Percentiles rank a stretch among this genome's conserved stretches.
Conservation (phyloP, 169 alveolate genomes). For the Eimeria necatrix region DNA sequence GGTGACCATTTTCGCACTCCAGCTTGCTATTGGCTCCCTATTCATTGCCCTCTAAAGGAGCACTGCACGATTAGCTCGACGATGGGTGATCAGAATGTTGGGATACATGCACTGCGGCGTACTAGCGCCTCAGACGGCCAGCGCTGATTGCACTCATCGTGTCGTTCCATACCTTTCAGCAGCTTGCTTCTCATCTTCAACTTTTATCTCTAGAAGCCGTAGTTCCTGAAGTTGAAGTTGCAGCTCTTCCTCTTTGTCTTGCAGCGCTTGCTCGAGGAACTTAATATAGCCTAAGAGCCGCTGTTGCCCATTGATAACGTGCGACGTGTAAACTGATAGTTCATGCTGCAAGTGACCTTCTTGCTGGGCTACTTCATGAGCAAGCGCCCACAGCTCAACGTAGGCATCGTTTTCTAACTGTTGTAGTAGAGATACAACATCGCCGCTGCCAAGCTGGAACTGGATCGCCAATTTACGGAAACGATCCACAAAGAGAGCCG, state of each 20-base stretch:
- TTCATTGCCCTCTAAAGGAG: not conserved
- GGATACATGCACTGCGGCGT: constrained; percentile 6
- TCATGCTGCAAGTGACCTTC: constrained; percentile 71
- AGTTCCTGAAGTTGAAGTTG: constrained; percentile 63
- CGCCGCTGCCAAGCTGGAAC: constrained; percentile 64
- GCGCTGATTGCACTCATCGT: constrained; percentile 18
- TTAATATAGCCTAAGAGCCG: constrained; percentile 67
- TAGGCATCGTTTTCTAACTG: constrained; percentile 60
- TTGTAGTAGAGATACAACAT: constrained; percentile 62
- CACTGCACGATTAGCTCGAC: constrained; percentile 36
- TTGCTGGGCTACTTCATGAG: constrained; percentile 77
- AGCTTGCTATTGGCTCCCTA: not conserved
- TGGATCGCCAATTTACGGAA: constrained; percentile 63
- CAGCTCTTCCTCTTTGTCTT: constrained; percentile 67
- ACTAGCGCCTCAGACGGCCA: not conserved
- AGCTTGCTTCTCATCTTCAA: constrained; percentile 21
- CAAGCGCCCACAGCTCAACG: constrained; percentile 54
- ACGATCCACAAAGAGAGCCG: constrained; percentile 57
- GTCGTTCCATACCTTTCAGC: constrained; percentile 42
- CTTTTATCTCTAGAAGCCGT: constrained; percentile 58
- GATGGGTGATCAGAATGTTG: not conserved
- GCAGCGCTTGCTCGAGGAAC: constrained; percentile 74
- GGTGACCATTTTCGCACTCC: not conserved
- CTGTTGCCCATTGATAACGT: constrained; percentile 34
- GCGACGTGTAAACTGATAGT: constrained; percentile 66